phyloP scores from a whole-genome alignment of 83 land plant genomes.

The Larix sibirica region DNA sequence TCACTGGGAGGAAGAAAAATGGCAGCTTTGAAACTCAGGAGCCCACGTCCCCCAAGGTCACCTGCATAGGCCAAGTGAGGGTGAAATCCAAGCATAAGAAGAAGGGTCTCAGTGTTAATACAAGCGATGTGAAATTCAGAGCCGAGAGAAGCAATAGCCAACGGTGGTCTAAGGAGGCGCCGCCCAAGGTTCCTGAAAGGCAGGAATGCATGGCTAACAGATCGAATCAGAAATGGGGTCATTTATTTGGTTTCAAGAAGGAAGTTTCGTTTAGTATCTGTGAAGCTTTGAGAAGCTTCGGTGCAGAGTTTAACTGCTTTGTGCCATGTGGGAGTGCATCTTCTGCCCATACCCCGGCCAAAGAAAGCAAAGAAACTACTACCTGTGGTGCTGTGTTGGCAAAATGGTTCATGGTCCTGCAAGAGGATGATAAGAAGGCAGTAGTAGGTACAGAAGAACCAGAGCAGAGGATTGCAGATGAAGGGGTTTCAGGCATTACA shows the following conservation, averaged over 20 bases:
- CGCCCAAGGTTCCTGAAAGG: background rate
- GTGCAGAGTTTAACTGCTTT: constrained; percentile 58
- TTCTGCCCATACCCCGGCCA: background rate
- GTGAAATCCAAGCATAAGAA: constrained; percentile 60
- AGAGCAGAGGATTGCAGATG: constrained; percentile 10
- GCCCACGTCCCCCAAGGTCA: constrained; percentile 74
- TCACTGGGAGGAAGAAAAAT: constrained; percentile 29
- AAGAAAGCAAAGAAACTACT: constrained; percentile 22
- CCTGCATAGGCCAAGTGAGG: constrained; percentile 77
- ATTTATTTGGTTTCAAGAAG: constrained; percentile 41
- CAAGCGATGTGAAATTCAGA: constrained; percentile 24
- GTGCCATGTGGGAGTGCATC: constrained; percentile 31
- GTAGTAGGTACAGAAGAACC: constrained; percentile 20
- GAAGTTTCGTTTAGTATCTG: constrained; percentile 45
- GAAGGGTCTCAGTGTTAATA: constrained; percentile 29
- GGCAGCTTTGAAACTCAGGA: constrained; percentile 59
- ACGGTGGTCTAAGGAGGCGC: constrained; percentile 6
- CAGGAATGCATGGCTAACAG: constrained; percentile 26
- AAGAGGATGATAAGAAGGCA: constrained; percentile 40
- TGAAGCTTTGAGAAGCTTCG: constrained; percentile 46
- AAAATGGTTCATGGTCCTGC: constrained; percentile 57
- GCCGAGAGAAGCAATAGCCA: constrained; percentile 34
- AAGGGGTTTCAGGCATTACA: constrained; percentile 3
- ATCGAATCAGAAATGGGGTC: constrained; percentile 18
- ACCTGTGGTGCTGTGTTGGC: constrained; percentile 61